Percentiles rank a stretch among this genome's conserved stretches.
Evolutionary conservation across 2,329 filamentous ascomycete species (phyloP).

Genomic region (Didymella sp.): DNA sequence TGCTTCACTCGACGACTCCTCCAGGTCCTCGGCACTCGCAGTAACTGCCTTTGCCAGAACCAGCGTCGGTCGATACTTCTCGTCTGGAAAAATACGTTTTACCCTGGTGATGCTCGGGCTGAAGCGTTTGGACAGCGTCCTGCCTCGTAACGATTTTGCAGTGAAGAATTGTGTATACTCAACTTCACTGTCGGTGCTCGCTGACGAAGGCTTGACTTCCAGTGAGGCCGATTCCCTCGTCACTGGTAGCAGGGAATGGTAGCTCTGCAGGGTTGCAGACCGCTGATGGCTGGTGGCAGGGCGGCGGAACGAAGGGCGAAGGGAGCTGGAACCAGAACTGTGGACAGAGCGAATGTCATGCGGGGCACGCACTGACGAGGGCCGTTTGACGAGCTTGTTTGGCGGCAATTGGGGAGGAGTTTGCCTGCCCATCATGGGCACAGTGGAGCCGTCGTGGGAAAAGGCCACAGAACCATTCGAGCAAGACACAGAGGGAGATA

Average conservation of each 20-base stretch:
- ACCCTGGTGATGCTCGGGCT: constrained; percentile 49
- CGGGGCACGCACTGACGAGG: constrained; percentile 62
- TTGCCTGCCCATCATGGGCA: constrained; percentile 64
- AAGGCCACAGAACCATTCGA: constrained; percentile 64
- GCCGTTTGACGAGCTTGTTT: constrained; percentile 81
- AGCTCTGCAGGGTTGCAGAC: constrained; percentile 71
- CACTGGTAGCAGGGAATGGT: constrained; percentile 44
- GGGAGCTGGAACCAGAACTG: constrained; percentile 65
- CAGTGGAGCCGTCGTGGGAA: constrained; percentile 62
- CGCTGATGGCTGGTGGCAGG: constrained; percentile 82
- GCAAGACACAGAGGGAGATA: constrained; percentile 69
- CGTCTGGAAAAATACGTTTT: constrained; percentile 55
- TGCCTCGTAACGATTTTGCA: constrained; percentile 43
- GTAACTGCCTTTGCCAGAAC: constrained; percentile 55
- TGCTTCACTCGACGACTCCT: constrained; percentile 48
- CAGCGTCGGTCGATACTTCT: constrained; percentile 56
- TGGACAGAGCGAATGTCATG: constrained; percentile 53
- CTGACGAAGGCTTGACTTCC: constrained; percentile 28
- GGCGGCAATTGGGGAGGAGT: constrained; percentile 58
- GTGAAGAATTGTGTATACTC: constrained; percentile 50
- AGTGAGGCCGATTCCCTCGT: constrained; percentile 33
- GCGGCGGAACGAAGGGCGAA: constrained; percentile 70
- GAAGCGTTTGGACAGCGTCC: constrained; percentile 52
- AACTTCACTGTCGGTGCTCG: constrained; percentile 36
- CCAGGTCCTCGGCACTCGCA: constrained; percentile 43